phyloP scores from a whole-genome alignment of 2,329 filamentous ascomycete genomes.

The Colletotrichum neosansevieriae region DNA sequence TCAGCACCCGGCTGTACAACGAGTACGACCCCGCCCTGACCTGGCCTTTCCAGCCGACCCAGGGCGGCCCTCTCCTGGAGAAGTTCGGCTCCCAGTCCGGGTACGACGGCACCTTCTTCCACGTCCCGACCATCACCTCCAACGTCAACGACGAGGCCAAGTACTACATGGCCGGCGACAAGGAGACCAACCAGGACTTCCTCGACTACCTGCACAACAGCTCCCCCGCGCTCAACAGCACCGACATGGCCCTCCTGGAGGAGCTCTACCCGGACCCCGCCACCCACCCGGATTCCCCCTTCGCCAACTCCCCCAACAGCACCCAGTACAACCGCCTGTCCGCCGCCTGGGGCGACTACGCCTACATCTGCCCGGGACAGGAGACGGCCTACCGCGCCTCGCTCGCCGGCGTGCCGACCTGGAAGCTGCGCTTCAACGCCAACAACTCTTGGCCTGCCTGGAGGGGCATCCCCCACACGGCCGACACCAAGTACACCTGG shows the following conservation, averaged over 20 bases:
- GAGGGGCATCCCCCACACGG: constrained; percentile 61
- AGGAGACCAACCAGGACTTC: constrained; percentile 53
- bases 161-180: constrained; percentile 47
- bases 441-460: constrained; percentile 74
- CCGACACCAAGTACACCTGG: constrained; percentile 53
- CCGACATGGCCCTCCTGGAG: constrained; percentile 47
- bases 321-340: constrained; percentile 59
- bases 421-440: constrained; percentile 80
- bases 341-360: constrained; percentile 58
- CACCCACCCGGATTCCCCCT: constrained; percentile 49
- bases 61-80: constrained; percentile 59
- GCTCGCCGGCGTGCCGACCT: constrained; percentile 78
- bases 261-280: constrained; percentile 52
- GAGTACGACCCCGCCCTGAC: constrained; percentile 69
- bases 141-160: constrained; percentile 53
- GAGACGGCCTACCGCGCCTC: constrained; percentile 66
- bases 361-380: constrained; percentile 58
- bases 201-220: constrained; percentile 52
- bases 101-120: constrained; percentile 53
- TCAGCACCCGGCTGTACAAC: constrained; percentile 67
- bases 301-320: constrained; percentile 52
- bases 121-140: constrained; percentile 53
- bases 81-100: constrained; percentile 58
- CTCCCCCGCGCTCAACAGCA: constrained; percentile 46
- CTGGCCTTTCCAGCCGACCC: constrained; percentile 64